These are phyloP conservation scores for Fraxinus excelsior DNA, from an alignment of 257 asterid genomes.

Conservation along the genomic window DNA sequence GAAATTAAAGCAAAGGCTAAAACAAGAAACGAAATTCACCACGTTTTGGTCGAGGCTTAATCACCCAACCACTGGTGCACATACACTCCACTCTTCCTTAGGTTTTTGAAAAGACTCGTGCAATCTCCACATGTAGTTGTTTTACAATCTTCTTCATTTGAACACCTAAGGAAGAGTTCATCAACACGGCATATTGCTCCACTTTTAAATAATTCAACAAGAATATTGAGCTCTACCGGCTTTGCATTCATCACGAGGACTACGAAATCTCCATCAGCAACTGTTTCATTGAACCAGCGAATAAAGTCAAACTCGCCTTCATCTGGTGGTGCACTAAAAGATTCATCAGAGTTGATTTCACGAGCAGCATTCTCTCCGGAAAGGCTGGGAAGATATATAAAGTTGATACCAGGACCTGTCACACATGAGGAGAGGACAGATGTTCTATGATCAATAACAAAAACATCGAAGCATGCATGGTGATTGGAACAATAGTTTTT, in stretches of 20 bases:
- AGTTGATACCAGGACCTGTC: constrained; percentile 66
- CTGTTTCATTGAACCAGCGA: constrained; percentile 71
- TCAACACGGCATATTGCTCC: constrained; percentile 74
- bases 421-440: constrained; percentile 67
- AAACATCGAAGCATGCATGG: constrained; percentile 51
- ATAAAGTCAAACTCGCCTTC: constrained; percentile 70
- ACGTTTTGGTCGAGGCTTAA: constrained; percentile 28
- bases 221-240: constrained; percentile 55
- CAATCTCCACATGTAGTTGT: constrained; percentile 47
- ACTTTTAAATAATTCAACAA: constrained; percentile 53
- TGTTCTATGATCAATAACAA: constrained; percentile 65
- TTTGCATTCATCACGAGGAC: constrained; percentile 72
- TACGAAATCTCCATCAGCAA: constrained; percentile 63
- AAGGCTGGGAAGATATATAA: constrained; percentile 71
- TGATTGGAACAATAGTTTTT: constrained; percentile 47
- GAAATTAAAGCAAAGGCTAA: not conserved
- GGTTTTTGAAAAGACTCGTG: constrained; percentile 44
- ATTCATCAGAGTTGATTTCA: constrained; percentile 51
- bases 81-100: constrained; percentile 73
- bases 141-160: constrained; percentile 40
- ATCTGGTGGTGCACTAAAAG: constrained; percentile 58
- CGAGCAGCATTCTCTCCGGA: constrained; percentile 37
- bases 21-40: not conserved
- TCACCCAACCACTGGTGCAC: constrained; percentile 73
- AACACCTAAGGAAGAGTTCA: constrained; percentile 71